These are phyloP conservation scores for Syzygium oleosum DNA, from an alignment of 345 rosid species.

Conservation along the genomic window DNA sequence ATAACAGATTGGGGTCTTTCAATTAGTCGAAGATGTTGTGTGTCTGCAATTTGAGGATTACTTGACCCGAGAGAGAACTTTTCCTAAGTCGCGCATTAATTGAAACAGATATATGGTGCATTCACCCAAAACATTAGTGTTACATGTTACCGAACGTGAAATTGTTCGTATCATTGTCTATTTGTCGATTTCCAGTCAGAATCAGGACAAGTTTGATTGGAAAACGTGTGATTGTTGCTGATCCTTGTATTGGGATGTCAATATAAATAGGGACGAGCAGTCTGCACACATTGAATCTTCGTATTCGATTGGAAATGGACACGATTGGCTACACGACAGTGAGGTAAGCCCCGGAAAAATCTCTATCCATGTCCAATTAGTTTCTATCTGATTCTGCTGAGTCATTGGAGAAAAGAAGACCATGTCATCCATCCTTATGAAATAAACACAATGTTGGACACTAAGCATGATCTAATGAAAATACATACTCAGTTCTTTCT, in stretches of 20 bases:
- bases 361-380: background rate
- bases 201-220: background rate
- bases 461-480: background rate
- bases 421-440: background rate
- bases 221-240: background rate
- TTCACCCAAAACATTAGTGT: background rate
- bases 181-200: background rate
- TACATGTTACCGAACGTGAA: background rate
- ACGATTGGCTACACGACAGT: background rate
- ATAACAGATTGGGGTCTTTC: background rate
- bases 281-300: slow-evolving; percentile 11
- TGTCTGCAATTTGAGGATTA: background rate
- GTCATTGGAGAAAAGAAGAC: background rate
- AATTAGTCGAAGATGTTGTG: background rate
- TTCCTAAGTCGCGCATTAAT: background rate
- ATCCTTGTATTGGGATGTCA: background rate
- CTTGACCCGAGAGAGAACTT: background rate
- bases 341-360: slow-evolving; percentile 16
- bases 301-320: slow-evolving; percentile 11
- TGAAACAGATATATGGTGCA: background rate
- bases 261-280: slow-evolving; percentile 21
- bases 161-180: background rate
- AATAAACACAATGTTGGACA: background rate
- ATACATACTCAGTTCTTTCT: background rate
- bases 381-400: background rate